Evolutionary conservation across 2,329 filamentous ascomycete genomes (phyloP).

Genomic region (Alternaria burnsii): DNA sequence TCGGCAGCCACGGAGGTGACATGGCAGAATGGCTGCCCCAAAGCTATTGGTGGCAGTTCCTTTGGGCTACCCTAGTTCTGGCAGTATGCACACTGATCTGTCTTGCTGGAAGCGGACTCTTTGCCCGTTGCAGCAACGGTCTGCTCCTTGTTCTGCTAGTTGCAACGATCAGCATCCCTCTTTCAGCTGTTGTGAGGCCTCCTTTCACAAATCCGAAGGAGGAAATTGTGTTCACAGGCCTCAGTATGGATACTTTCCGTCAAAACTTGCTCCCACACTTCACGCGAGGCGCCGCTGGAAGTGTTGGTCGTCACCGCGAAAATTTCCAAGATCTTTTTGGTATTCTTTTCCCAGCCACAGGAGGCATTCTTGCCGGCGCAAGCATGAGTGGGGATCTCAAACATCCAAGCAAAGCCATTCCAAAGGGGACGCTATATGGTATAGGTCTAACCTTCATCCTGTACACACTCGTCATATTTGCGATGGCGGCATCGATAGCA

Average conservation of each 20-base stretch:
- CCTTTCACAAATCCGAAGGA: slow-evolving; percentile 72
- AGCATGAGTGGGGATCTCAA: slow-evolving; percentile 90
- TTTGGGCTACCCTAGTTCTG: slow-evolving; percentile 76
- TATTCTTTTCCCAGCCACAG: slow-evolving; percentile 79
- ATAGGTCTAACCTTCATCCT: slow-evolving; percentile 77
- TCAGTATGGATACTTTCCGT: slow-evolving; percentile 73
- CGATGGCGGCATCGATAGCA: slow-evolving; percentile 79
- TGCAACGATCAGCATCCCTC: slow-evolving; percentile 80
- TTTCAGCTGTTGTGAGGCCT: slow-evolving; percentile 73
- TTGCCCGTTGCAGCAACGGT: slow-evolving; percentile 81
- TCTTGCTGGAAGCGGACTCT: slow-evolving; percentile 80
- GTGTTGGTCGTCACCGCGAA: slow-evolving; percentile 68
- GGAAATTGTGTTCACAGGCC: slow-evolving; percentile 79
- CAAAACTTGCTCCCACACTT: slow-evolving; percentile 77
- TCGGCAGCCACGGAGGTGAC: slow-evolving; percentile 66
- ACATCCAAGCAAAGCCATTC: slow-evolving; percentile 84
- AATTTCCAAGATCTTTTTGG: slow-evolving; percentile 86
- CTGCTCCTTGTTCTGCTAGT: slow-evolving; percentile 75
- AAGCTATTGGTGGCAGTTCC: slow-evolving; percentile 79
- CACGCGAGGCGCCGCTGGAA: slow-evolving; percentile 69
- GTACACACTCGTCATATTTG: slow-evolving; percentile 79
- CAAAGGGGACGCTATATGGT: slow-evolving; percentile 81
- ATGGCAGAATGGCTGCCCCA: slow-evolving; percentile 70
- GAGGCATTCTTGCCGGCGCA: slow-evolving; percentile 72
- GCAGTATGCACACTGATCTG: slow-evolving; percentile 77